phyloP scores from a whole-genome alignment of 371 early-diverging fungal genomes.

The Encephalitozoon hellem region DNA sequence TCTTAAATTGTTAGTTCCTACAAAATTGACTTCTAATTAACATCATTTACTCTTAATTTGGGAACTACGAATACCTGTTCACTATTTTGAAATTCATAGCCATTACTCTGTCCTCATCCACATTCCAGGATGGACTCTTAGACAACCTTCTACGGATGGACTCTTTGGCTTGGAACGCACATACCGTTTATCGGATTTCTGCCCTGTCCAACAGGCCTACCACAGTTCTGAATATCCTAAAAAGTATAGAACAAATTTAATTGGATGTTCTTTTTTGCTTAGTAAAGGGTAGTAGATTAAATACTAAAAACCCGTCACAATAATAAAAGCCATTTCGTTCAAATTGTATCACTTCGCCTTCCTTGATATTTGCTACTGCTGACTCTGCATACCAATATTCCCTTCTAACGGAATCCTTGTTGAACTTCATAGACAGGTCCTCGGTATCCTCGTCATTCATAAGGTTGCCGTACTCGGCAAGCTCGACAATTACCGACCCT shows the following conservation, averaged over 20 bases:
- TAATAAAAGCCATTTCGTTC: constrained; percentile 87
- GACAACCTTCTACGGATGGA: no score
- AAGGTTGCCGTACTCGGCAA: constrained; percentile 66
- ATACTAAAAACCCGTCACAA: constrained; percentile 45
- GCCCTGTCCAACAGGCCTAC: no score
- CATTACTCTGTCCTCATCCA: not conserved
- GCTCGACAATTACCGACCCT: constrained; percentile 60
- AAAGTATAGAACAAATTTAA: not conserved
- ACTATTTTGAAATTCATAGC: not conserved
- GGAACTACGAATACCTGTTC: not conserved
- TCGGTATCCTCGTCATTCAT: constrained; percentile 88
- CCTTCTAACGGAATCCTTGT: constrained; percentile 75
- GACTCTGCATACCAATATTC: constrained; percentile 62
- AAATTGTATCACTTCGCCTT: constrained; percentile 79
- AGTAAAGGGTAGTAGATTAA: constrained; percentile 60
- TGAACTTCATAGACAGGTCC: constrained; percentile 71
- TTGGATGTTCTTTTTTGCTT: constrained; percentile 56
- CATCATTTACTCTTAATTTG: not conserved
- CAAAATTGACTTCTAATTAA: not conserved
- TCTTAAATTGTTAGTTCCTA: not conserved
- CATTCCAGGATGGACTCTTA: not conserved
- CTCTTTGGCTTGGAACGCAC: no score
- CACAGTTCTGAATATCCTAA: no score
- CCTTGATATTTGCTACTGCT: constrained; percentile 59
- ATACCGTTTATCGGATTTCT: no score